Percentiles rank a stretch among this genome's conserved stretches.
Evolutionary conservation across 108 stramenopile genomes (phyloP).

Genomic region (Aurantiochytrium sp.): DNA sequence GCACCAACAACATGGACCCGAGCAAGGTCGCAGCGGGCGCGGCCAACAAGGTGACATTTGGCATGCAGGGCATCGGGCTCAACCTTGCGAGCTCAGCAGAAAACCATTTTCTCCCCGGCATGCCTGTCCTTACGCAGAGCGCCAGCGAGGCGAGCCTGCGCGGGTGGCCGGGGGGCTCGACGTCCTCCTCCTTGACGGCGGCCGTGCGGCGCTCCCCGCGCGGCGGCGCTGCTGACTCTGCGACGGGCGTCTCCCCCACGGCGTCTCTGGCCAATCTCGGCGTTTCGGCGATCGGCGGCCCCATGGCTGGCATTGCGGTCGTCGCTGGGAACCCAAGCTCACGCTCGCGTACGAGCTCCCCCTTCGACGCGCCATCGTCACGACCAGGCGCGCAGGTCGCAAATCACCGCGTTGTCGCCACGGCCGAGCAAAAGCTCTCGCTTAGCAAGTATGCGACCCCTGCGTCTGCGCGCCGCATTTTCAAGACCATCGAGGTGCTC

Average conservation of each 20-base stretch:
- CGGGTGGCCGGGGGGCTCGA: not conserved
- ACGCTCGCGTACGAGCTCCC: not conserved
- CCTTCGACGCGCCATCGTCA: not conserved
- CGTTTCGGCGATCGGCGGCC: not conserved
- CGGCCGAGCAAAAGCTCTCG: not conserved
- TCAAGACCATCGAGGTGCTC: constrained; percentile 62
- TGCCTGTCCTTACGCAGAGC: not conserved
- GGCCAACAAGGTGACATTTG: not conserved
- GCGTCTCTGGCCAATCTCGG: not conserved
- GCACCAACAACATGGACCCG: not conserved
- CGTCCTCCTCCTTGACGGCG: not conserved
- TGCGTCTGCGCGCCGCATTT: constrained; percentile 41
- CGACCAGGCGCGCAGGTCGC: not conserved
- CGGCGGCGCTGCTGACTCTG: no score
- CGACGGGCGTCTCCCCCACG: not conserved
- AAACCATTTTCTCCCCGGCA: no score
- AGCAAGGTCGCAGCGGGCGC: not conserved
- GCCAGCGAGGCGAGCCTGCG: not conserved
- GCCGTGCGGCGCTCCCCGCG: no score
- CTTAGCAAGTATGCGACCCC: not conserved
- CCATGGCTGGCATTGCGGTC: not conserved
- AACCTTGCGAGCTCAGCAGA: no score
- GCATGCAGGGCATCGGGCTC: not conserved
- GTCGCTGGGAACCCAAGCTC: not conserved
- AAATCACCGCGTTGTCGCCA: not conserved